Base-by-base conservation (phyloP, 805 yeast species). In the Clavispora santaluciae region DNA sequence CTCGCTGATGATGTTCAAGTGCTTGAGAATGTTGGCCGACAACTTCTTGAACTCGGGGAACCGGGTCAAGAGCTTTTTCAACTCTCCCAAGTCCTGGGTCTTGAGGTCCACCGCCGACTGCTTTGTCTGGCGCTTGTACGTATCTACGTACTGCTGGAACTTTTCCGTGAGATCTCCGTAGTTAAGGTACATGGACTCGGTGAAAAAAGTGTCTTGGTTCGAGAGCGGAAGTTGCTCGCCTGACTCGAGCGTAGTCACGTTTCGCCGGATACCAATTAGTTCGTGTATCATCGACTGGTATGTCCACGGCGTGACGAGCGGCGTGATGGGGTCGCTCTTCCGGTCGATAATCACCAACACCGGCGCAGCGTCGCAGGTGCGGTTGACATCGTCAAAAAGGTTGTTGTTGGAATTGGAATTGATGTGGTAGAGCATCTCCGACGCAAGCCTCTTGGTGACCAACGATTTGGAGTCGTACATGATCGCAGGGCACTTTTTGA, bases 231-330 rank as follows among this genome's bases (percentile, higher is more conserved):
- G 50, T 45, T 57, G 65, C 41, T 64, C 70, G 21, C 75, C 79
- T 1, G 83, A 76, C 1, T 61, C 54, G 25, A 90, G 60, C 50
- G 79, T 83, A 4, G 88, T 95, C 2, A 90, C 76, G 52, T 93
- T 91, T 56, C 88, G 83, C 24, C 72, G 66, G 43, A 93, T 86
- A 2, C 91, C 95, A 22, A 93, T 68, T 17, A 89, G 73, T 59
- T 95, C 98, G 59, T 91, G 95, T 13, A 93, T 87, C 98, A 93
- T 91, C 2, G 96, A 86, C 58, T 91, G 98, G 63, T 88, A 93
- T 1, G 99, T 90, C 99, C 99, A 93, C 2, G 98, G 99, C 29
- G 83, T 78, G 36, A 93, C 65, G 22, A 93, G 71, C 1, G 99
- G 97, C 0, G 99, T 91, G 11, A 91, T 70, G 2, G 99, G 97